Conservation (phyloP, 2,329 filamentous ascomycete genomes). For the Apiospora arundinis region DNA sequence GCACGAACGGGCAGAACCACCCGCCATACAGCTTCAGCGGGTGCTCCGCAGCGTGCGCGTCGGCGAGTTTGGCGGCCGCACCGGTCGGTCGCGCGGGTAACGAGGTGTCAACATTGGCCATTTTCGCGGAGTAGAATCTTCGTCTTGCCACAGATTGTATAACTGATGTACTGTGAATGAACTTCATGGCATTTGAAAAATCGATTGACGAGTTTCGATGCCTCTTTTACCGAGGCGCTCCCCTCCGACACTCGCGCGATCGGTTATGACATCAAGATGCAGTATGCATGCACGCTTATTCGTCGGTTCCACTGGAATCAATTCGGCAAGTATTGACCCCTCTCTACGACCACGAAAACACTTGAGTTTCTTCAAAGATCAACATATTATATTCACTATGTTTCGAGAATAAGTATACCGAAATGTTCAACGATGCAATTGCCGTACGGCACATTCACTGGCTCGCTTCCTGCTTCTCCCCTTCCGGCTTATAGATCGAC, state of each 20-base stretch:
- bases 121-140: conserved; percentile 31
- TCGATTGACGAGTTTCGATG: background rate
- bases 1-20: conserved; percentile 77
- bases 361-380: background rate
- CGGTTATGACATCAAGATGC: conserved; percentile 17
- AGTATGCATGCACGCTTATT: conserved; percentile 15
- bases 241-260: background rate
- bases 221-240: background rate
- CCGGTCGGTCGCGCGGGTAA: conserved; percentile 55
- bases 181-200: background rate
- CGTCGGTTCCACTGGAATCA: conserved; percentile 9
- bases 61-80: conserved; percentile 54
- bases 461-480: background rate
- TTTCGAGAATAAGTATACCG: background rate
- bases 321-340: background rate
- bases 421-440: background rate
- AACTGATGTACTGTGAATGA: background rate
- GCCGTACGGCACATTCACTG: background rate
- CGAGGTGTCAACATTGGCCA: conserved; percentile 56
- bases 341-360: background rate
- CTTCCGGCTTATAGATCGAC: background rate
- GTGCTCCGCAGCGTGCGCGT: conserved; percentile 53
- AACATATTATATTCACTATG: too few relatives aligned
- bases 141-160: background rate
- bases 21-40: conserved; percentile 72